phyloP scores from a whole-genome alignment of 78 protist species.

The Chrysochromulina tobinii region DNA sequence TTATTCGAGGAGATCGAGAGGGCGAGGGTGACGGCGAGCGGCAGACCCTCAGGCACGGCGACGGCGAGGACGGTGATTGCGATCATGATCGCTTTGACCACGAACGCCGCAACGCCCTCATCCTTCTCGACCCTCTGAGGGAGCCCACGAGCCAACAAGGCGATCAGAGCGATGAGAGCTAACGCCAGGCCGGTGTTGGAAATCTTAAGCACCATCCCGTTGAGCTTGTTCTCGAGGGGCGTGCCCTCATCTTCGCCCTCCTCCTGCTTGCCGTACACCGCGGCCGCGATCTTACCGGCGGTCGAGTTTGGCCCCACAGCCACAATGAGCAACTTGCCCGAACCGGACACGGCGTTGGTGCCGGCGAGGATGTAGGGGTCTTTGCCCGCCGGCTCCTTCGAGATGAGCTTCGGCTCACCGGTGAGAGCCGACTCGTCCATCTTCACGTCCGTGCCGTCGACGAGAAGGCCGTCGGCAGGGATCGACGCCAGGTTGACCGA shows the following conservation, averaged over 20 bases:
- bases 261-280: neutral
- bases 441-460: neutral
- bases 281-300: neutral
- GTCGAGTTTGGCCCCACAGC: slow-evolving; percentile 8
- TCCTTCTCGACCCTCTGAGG: too few relatives aligned
- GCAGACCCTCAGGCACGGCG: slow-evolving; percentile 93
- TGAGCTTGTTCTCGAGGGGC: neutral
- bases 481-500: neutral
- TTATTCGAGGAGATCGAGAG: slow-evolving; percentile 82
- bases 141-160: neutral
- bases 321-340: neutral
- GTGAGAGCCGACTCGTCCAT: slow-evolving; percentile 25
- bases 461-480: neutral
- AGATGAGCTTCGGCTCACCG: neutral
- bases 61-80: slow-evolving; percentile 95
- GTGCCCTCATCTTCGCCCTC: neutral
- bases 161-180: neutral
- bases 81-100: slow-evolving; percentile 54
- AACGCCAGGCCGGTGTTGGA: slow-evolving; percentile 76
- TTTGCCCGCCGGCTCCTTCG: neutral
- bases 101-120: too few relatives aligned
- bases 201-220: slow-evolving; percentile 32
- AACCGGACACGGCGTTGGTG: neutral
- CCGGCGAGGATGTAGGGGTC: neutral
- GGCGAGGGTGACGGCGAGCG: slow-evolving; percentile 95